Evolutionary conservation across 2,329 filamentous ascomycete genomes (phyloP), one percentile per base, ranked within the genome.

Genomic region (Bertia moriformis): DNA sequence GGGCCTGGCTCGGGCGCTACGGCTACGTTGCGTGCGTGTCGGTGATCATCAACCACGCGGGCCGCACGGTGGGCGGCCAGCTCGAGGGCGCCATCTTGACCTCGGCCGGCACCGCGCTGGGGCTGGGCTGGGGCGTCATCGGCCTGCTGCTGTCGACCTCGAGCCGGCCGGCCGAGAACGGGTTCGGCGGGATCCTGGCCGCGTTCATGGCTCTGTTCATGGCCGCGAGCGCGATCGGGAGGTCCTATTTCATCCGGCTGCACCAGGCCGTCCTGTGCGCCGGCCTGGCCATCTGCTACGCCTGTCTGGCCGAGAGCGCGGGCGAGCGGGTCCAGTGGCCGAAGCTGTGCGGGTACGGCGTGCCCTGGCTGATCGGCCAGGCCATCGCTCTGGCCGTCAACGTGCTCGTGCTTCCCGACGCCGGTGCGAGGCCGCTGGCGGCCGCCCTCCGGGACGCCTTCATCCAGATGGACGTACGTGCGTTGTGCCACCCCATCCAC

Each of bases 361-460:
- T 75, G 20, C 67, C 72, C 2, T 77, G 69, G 69, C 49, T 67
- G 2, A 42, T 72, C 4, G 72, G 72, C 0, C 69, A 75, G 47
- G 67, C 58, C 1, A 61, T 76, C 39, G 62, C 65, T 38, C 52
- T 76, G 22, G 38, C 63, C 14, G 54, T 72, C 18, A 71, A 68
- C 45, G 50, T 62, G 29, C 38, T 59, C 7, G 45, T 76, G 3
- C 63, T 63, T 43, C 71, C 72, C 2, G 70, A 74, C 49, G 65
- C 68, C n/a, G 71, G 71, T 3, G 63, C 71, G 10, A 61, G 68
- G 35, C 61, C 65, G 4, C 49, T 76, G 5, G 69, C 70, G 2
- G 56, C 58, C 4, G 51, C 61, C 4, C 49, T 72, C 29, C 63
- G 70, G 44, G 51, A 60, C 40, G 58, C 66, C 1, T 67, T 73